phyloP scores from a whole-genome alignment of 352 stramenopile genomes.

The Blastocystis sp. region DNA sequence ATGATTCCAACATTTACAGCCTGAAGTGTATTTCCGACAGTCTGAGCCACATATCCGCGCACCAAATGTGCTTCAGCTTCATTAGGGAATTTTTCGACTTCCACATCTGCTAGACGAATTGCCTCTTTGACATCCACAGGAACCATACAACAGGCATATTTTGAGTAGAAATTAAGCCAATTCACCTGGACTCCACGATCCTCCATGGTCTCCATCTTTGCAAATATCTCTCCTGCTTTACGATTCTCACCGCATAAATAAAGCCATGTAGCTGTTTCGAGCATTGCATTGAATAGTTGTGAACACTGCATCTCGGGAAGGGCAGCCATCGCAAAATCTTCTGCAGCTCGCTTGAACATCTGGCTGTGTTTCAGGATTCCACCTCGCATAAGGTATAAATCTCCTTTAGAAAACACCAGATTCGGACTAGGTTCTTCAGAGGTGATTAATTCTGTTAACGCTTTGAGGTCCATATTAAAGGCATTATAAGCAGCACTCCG shows the following conservation, averaged over 20 bases:
- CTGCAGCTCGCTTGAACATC: neutral
- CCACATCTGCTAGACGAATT: neutral
- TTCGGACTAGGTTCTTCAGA: neutral
- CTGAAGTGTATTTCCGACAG: neutral
- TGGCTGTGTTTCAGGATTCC: neutral
- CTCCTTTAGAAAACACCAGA: neutral
- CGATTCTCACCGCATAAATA: neutral
- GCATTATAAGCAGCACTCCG: neutral
- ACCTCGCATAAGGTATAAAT: constrained; percentile 47
- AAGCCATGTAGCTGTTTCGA: neutral
- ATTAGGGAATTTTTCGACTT: neutral
- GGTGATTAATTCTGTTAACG: neutral
- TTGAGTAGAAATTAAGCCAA: constrained; percentile 43
- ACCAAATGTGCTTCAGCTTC: neutral
- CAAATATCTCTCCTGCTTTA: neutral
- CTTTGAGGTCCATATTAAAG: neutral
- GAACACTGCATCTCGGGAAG: neutral
- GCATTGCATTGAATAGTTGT: neutral
- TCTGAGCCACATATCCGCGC: neutral
- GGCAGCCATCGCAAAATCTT: constrained; percentile 4
- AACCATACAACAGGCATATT: neutral
- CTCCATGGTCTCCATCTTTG: neutral
- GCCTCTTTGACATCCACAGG: neutral
- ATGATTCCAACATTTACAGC: neutral
- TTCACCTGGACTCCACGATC: neutral